Base-by-base conservation (phyloP, 2,329 filamentous ascomycete species). In the Phoma sp. region DNA sequence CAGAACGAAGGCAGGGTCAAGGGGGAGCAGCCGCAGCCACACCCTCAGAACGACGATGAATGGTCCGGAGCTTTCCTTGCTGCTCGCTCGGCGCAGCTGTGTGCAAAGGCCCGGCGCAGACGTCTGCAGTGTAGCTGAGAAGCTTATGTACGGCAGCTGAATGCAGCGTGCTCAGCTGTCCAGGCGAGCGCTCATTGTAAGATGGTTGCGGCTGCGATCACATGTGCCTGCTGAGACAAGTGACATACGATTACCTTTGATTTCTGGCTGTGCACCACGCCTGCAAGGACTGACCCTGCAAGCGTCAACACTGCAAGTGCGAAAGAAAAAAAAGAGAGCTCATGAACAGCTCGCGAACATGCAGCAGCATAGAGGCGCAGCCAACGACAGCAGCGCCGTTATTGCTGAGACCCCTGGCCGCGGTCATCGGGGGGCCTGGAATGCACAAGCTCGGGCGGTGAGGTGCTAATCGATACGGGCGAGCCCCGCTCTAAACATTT, bases 121-220 rank as follows among this genome's bases (percentile, higher is more conserved):
- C 30, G 46, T 29, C 27, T 29, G 27, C 27, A 29, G 27, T 29
- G 27, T 13, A 47, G 46, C 46, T 55, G 52, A 50, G 18, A 18
- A 18, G 18, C 18, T 18, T 18, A 18, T 52, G 49, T 47, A 27
- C 36, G 33, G 23, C 18, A 47, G 46, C 46, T 55, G 52, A 50
- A 50, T 27, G 46, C 52, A 50, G 52, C 52, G 38, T 37, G 46
- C 47, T 46, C 52, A 50, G 42, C 46, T 32, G 41, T 40, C 37
- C 18, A 35, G 13, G 18, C 18, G 18, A 18, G 18, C 18, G 18
- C 18, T 11, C 38, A 36, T 30, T 22, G 22, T 8, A 18, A 18
- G 49, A 49, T 44, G 52, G 37, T 50, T 55, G 52, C 37, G 37
- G 52, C 46, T 45, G 48, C 11, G 25, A n/a, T 50, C 52, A 50